Conservation (phyloP, 352 stramenopile genomes). For the Phytopythium kandeliae region DNA sequence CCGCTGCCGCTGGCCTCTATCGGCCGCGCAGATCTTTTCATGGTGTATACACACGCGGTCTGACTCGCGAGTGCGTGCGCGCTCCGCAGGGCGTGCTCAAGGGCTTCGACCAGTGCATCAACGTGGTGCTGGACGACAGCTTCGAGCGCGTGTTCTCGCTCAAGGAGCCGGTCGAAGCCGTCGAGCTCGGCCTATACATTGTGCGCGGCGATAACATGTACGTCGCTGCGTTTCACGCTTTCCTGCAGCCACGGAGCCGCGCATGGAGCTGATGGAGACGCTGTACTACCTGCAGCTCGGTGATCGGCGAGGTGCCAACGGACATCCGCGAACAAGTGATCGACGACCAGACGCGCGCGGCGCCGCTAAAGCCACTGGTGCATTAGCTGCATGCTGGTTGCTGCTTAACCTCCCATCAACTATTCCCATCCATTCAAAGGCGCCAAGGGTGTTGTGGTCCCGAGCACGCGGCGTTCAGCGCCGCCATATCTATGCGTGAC, state of each 20-base stretch:
- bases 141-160: slow-evolving; percentile 92
- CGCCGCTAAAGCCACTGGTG: slow-evolving; percentile 88
- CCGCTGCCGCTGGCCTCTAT: no score
- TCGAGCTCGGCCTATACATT: slow-evolving; percentile 91
- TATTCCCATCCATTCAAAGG: background rate
- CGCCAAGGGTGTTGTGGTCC: background rate
- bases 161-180: slow-evolving; percentile 85
- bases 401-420: background rate
- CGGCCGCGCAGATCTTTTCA: no score
- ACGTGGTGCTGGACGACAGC: slow-evolving; percentile 91
- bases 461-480: background rate
- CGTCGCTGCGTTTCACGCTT: slow-evolving; percentile 6
- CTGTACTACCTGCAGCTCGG: slow-evolving; percentile 28
- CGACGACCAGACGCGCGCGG: slow-evolving; percentile 79
- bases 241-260: no score
- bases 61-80: no score
- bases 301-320: slow-evolving; percentile 84
- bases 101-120: slow-evolving; percentile 93
- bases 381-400: slow-evolving; percentile 50
- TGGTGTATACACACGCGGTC: no score
- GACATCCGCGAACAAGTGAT: slow-evolving; percentile 89
- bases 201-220: slow-evolving; percentile 94
- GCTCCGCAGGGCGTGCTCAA: slow-evolving; percentile 69
- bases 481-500: no score
- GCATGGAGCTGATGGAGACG: slow-evolving; percentile 4